Evolutionary conservation across 1,284 basidiomycete species (phyloP).

Genomic region (Cryptococcus sp.): DNA sequence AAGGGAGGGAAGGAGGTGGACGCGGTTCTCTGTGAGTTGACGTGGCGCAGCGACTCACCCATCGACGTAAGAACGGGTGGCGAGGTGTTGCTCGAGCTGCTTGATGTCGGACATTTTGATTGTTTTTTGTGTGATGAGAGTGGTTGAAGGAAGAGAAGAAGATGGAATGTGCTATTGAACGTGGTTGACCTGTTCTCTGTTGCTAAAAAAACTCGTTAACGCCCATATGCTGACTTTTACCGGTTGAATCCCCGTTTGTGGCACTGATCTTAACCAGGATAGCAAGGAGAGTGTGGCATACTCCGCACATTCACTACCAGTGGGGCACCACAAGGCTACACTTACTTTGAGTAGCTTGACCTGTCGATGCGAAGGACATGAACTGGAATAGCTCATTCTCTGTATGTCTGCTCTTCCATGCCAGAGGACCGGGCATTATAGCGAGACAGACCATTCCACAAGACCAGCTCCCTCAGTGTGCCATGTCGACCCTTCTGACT

Average conservation of each 20-base stretch:
- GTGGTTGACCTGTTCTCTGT: too few relatives aligned
- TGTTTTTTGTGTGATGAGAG: conserved; percentile 8
- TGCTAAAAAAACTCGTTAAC: too few relatives aligned
- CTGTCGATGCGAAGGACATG: neutral
- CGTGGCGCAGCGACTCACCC: conserved; percentile 64
- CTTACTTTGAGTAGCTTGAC: neutral
- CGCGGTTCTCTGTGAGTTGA: neutral
- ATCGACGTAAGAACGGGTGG: conserved; percentile 82
- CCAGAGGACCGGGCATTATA: neutral
- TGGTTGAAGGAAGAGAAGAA: conserved; percentile 8
- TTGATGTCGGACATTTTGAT: conserved; percentile 69
- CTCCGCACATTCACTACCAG: neutral
- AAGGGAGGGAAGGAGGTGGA: neutral
- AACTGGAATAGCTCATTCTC: neutral
- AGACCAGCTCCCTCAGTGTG: neutral
- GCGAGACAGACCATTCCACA: neutral
- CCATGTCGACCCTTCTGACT: conserved; percentile 22
- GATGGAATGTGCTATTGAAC: neutral
- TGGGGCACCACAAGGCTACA: neutral
- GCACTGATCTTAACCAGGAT: neutral
- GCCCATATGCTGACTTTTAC: too few relatives aligned
- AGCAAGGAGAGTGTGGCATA: neutral
- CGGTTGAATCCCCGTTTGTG: neutral
- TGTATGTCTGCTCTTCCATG: neutral
- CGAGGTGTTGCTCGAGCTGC: conserved; percentile 81